Evolutionary conservation across 768 basidiomycete species (phyloP).

Genomic region (Flagelloscypha sp.): DNA sequence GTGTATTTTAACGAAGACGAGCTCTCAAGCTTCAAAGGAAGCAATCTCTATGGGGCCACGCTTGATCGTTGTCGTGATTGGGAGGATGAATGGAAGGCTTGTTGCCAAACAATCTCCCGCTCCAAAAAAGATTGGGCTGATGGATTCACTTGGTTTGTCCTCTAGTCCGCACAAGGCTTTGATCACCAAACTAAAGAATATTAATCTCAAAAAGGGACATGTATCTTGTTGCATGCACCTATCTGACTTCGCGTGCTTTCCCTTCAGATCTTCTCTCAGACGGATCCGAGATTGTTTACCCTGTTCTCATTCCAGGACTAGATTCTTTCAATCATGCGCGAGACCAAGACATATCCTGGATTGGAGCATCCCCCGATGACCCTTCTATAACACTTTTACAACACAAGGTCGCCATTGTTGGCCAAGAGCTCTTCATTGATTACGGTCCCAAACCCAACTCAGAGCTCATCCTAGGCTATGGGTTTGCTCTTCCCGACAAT

Average conservation of each 20-base stretch:
- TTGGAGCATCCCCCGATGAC: constrained; percentile 35
- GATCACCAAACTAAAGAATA: constrained; percentile 4
- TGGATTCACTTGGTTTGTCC: constrained; percentile 58
- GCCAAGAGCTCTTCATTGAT: constrained; percentile 75
- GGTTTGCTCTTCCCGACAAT: constrained; percentile 73
- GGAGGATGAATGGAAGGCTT: constrained; percentile 53
- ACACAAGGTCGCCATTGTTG: constrained; percentile 32
- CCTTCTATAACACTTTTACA: constrained; percentile 55
- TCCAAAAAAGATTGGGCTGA: constrained; percentile 33
- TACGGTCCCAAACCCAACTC: constrained; percentile 89
- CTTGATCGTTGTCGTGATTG: constrained; percentile 55
- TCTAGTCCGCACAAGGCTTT: constrained; percentile 3
- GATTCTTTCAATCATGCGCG: constrained; percentile 85
- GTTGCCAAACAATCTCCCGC: constrained; percentile 32
- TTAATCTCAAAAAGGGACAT: constrained; percentile 52
- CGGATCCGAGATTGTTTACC: constrained; percentile 54
- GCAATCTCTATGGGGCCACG: constrained; percentile 75
- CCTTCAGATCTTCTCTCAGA: constrained; percentile 70
- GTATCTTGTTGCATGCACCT: constrained; percentile 66
- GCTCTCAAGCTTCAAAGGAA: constrained; percentile 59
- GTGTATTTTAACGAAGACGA: constrained; percentile 64
- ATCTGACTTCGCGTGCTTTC: constrained; percentile 84
- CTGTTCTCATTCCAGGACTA: constrained; percentile 79
- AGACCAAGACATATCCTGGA: constrained; percentile 77
- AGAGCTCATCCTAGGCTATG: constrained; percentile 86